Percentiles rank a stretch among this genome's conserved stretches.
Evolutionary conservation across 805 yeast genomes (phyloP).

Genomic region (Starmera amethionina): DNA sequence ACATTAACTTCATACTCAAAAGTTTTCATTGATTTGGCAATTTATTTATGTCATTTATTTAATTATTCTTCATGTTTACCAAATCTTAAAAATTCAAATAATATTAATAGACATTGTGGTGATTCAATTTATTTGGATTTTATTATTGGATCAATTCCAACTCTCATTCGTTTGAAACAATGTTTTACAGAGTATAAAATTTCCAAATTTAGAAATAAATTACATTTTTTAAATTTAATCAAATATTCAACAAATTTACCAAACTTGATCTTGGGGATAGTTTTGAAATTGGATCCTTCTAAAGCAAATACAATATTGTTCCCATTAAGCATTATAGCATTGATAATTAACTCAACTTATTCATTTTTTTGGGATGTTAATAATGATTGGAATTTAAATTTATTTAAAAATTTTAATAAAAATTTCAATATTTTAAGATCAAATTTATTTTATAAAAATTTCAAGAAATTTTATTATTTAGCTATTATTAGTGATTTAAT

Average conservation of each 20-base stretch:
- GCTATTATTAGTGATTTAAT: slow-evolving; percentile 54
- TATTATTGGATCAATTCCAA: slow-evolving; percentile 42
- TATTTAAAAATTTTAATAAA: slow-evolving; percentile 27
- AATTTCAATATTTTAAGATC: slow-evolving; percentile 18
- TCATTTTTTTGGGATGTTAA: slow-evolving; percentile 84
- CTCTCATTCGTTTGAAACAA: slow-evolving; percentile 69
- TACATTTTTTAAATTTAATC: slow-evolving; percentile 59
- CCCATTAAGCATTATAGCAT: slow-evolving; percentile 25
- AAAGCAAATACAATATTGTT: slow-evolving; percentile 6
- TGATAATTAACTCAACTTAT: slow-evolving; percentile 60
- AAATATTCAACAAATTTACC: slow-evolving; percentile 68
- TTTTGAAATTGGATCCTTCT: slow-evolving; percentile 4
- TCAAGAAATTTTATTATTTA: slow-evolving; percentile 33
- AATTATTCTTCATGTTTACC: slow-evolving; percentile 27
- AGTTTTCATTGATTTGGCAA: slow-evolving; percentile 61
- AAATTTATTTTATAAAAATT: slow-evolving; percentile 6
- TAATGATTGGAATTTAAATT: slow-evolving; percentile 77
- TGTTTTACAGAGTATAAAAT: slow-evolving; percentile 60
- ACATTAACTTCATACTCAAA: slow-evolving; percentile 74
- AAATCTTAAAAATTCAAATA: slow-evolving; percentile 7
- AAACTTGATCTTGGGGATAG: slow-evolving; percentile 30
- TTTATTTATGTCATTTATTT: slow-evolving; percentile 40
- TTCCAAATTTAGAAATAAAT: slow-evolving; percentile 32
- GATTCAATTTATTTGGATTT: slow-evolving; percentile 25
- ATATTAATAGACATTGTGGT: slow-evolving; percentile 25